Evolutionary conservation across 73 alveolate species (phyloP).

Genomic region (Paramecium caudatum): DNA sequence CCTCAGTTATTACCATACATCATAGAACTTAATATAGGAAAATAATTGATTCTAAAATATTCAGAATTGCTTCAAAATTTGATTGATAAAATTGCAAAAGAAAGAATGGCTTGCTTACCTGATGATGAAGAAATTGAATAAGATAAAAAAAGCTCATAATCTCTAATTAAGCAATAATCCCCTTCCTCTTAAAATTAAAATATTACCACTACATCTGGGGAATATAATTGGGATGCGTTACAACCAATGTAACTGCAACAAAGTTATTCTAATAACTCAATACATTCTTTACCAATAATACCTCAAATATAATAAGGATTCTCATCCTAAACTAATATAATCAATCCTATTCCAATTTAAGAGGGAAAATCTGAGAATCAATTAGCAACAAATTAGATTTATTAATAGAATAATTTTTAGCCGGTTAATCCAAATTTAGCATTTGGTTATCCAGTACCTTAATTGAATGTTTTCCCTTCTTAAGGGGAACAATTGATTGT

Average conservation of each 20-base stretch:
- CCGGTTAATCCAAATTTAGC: neutral
- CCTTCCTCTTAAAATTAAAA: no score
- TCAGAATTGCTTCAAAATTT: slow-evolving; percentile 25
- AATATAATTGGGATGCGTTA: no score
- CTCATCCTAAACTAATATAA: no score
- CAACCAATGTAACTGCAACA: neutral
- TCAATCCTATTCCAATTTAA: no score
- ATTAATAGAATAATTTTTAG: no score
- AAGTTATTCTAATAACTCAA: neutral
- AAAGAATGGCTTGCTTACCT: slow-evolving; percentile 43
- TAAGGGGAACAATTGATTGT: neutral
- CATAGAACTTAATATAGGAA: slow-evolving; percentile 37
- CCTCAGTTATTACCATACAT: slow-evolving; percentile 36
- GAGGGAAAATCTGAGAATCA: no score
- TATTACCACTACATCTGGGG: no score
- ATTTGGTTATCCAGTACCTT: neutral
- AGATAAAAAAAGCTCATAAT: neutral
- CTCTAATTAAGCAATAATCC: neutral
- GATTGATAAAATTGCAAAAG: slow-evolving; percentile 6
- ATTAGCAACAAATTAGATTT: no score
- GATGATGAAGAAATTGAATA: neutral
- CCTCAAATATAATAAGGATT: no score
- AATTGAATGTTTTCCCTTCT: neutral
- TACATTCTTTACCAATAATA: neutral
- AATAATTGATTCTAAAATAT: neutral